Percentiles rank a stretch among this genome's conserved stretches.
These are phyloP conservation scores for Termitomyces heimii DNA, from an alignment of 768 basidiomycete species.

Conservation along the genomic window DNA sequence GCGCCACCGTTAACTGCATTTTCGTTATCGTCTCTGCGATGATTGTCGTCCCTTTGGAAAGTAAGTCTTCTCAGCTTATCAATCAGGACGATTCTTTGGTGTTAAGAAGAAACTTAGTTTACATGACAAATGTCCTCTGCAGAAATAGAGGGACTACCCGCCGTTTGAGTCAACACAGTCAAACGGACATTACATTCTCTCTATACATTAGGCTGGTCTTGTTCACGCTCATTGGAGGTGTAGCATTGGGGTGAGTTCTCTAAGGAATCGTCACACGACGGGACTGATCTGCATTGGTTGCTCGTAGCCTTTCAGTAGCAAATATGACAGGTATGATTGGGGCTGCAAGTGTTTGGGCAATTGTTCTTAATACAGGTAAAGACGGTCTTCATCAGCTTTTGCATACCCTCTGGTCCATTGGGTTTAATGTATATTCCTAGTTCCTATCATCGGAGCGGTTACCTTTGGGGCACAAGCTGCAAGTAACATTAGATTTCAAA, in stretches of 20 bases:
- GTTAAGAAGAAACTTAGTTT: neutral
- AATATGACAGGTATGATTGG: neutral
- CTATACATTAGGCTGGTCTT: neutral
- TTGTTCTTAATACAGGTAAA: neutral
- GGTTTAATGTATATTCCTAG: neutral
- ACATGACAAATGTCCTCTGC: neutral
- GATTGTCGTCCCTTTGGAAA: neutral
- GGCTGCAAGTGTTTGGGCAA: neutral
- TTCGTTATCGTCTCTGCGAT: neutral
- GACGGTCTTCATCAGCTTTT: neutral
- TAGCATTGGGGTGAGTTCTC: neutral
- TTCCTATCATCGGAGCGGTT: neutral
- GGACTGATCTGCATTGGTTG: neutral
- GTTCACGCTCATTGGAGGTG: neutral
- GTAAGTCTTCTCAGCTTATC: neutral
- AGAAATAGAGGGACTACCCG: neutral
- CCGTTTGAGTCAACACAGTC: neutral
- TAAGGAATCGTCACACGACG: neutral
- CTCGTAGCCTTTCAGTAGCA: neutral
- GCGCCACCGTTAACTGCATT: neutral
- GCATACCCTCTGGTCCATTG: neutral
- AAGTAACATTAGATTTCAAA: neutral
- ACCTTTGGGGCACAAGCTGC: neutral
- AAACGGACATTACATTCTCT: neutral
- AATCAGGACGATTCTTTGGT: neutral